phyloP scores from a whole-genome alignment of 768 basidiomycete genomes.

The Auriscalpium orientale region DNA sequence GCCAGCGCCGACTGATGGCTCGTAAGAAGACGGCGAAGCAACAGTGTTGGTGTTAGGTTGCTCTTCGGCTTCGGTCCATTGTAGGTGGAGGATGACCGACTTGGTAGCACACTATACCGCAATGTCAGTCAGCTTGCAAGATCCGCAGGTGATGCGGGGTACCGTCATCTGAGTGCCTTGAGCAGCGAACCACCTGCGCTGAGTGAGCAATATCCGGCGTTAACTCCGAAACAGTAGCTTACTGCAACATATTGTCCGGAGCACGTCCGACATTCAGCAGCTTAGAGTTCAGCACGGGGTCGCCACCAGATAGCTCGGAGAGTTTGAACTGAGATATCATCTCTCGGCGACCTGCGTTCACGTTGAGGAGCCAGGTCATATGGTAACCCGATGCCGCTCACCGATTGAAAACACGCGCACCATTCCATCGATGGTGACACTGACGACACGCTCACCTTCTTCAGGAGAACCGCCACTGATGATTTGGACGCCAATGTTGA shows the following conservation, averaged over 20 bases:
- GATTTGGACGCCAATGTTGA: slow-evolving; percentile 86
- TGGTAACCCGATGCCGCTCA: slow-evolving; percentile 29
- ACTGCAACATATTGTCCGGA: slow-evolving; percentile 85
- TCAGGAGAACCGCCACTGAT: slow-evolving; percentile 39
- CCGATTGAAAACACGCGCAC: slow-evolving; percentile 88
- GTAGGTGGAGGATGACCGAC: slow-evolving; percentile 75
- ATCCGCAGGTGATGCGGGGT: slow-evolving; percentile 16
- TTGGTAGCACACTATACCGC: slow-evolving; percentile 75
- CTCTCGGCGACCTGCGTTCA: slow-evolving; percentile 49
- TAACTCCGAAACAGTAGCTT: slow-evolving; percentile 17
- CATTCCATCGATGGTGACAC: slow-evolving; percentile 88
- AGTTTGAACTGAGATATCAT: slow-evolving; percentile 93
- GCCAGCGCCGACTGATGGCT: slow-evolving; percentile 17
- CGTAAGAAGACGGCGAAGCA: slow-evolving; percentile 10
- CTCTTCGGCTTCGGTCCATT: slow-evolving; percentile 72
- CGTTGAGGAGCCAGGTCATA: too few relatives aligned
- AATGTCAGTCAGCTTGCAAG: not conserved
- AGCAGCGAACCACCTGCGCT: slow-evolving; percentile 75
- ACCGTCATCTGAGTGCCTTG: slow-evolving; percentile 89
- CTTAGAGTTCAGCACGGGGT: slow-evolving; percentile 59
- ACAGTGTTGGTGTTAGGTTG: slow-evolving; percentile 9
- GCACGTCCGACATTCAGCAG: slow-evolving; percentile 73
- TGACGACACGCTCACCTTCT: slow-evolving; percentile 80
- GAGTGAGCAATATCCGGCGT: not conserved
- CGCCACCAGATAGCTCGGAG: slow-evolving; percentile 62